Evolutionary conservation across 108 stramenopile species (phyloP), one percentile per base, ranked within the genome.

Genomic region (Discostella stelligeroides): DNA sequence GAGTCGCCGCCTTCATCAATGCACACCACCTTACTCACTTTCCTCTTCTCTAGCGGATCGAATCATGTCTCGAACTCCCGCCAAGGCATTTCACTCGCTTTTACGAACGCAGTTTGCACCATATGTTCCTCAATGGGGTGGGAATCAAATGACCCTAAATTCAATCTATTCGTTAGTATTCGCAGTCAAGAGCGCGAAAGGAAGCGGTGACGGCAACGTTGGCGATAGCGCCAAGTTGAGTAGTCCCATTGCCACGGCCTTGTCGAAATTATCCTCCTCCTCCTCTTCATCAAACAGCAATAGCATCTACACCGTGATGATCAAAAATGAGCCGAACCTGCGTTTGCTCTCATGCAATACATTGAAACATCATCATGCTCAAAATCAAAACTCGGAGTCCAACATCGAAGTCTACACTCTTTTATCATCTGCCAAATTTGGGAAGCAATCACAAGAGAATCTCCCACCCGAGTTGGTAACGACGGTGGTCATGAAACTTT

Each of bases 61-160:
- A 23, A 75, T 95, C 66, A 92, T 91, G 88, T 79, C 79, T 57
- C 77, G 81, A 49, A 91, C 91, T n/a, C 91, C 90, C 0, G 88
- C 91, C 12, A 90, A 74, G 49, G 73, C 79, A 28, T 73, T 92
- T 17, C 88, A 91, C 55, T 55, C 63, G 1, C 56, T 95, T 45
- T 56, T 92, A 21, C 75, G 83, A 57, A 87, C 85, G 7, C 87
- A 89, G 45, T 95, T 95, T 72, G 76, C 81, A 11, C 83, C 88
- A 9, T 66, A 41, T 27, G 88, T 88, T n/a, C 85, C 89, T 13
- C 30, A 61, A 11, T 72, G 81, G 62, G 90, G 90, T 21, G 88
- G 88, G 3, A 80, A 83, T 24, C 76, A 86, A 38, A 95, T 92
- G 91, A 95, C 94, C 7, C 72, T 95, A 42, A 92, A 92, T 66